Base-by-base conservation (phyloP, 2,329 filamentous ascomycete genomes). In the Xylariaceae sp. region DNA sequence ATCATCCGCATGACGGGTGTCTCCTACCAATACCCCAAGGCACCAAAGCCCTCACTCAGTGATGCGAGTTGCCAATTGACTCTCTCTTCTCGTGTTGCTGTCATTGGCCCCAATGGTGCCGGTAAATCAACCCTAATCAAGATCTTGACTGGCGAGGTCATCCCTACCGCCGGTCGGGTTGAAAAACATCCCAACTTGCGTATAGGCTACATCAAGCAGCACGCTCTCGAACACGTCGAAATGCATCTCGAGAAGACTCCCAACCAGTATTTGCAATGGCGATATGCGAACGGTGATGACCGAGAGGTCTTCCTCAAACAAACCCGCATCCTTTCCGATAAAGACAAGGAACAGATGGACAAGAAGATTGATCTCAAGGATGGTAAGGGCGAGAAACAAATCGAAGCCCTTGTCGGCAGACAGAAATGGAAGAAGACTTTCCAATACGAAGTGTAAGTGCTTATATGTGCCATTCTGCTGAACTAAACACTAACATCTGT, bases 231-330 rank as follows among this genome's bases (percentile, higher is more conserved):
- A 76, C 93, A 98, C 80, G 93, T 98, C 10, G 92, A 98, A 72
- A 95, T 96, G 92, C 93, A 98, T 64, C 76, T 97, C 58, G 93
- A 98, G 71, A 98, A 98, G 81, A 98, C 93, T 0, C 93, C 93
- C 33, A 97, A 95, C 67, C 93, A 98, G 71, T 98, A 98, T 64
- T 79, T 98, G 25, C 93, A 97, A 71, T 98, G 93, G 93, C 88
- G 93, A 60, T 98, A 97, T 65, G 88, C 88, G 60, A 89, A 97
- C 63, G 93, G 93, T 63, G 93, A 97, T 58, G 93, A 98, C 61
- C 88, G 93, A 41, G 93, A 98, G 67, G 92, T 97, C 33, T 80
- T 94, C 68, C 83, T 98, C 82, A 98, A 98, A 79, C 91, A 95
- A 71, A 97, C 92, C 39, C 90, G 93, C 71, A 77, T 91, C 43